These are phyloP conservation scores for Malassezia vespertilionis DNA, from an alignment of 1,284 basidiomycete genomes.

Conservation along the genomic window DNA sequence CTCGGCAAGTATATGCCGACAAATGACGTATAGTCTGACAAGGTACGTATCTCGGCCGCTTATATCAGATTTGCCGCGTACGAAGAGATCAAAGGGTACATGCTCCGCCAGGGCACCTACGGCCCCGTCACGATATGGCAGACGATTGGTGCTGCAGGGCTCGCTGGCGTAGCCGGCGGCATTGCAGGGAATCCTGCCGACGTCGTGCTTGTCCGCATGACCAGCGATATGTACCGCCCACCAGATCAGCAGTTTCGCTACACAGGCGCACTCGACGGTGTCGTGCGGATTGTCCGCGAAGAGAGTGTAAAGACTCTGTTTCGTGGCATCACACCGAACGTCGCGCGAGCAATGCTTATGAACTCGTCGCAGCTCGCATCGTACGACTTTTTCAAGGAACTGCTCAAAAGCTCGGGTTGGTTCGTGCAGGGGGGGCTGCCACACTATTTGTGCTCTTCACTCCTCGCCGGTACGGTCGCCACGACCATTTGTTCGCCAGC, in stretches of 20 bases:
- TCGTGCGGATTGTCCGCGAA: conserved; percentile 50
- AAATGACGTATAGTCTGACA: conserved; percentile 45
- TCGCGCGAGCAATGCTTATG: conserved; percentile 52
- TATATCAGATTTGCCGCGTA: conserved; percentile 34
- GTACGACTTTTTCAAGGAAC: conserved; percentile 54
- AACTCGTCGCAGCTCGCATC: conserved; percentile 48
- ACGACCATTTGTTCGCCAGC: conserved; percentile 48
- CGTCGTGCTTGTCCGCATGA: conserved; percentile 51
- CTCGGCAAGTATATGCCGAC: conserved; percentile 33
- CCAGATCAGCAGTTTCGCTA: conserved; percentile 38
- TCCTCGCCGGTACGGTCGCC: conserved; percentile 52
- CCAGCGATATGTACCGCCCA: conserved; percentile 46
- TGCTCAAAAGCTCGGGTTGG: conserved; percentile 46
- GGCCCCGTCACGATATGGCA: conserved; percentile 21
- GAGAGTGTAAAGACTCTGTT: conserved; percentile 50
- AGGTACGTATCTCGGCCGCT: conserved; percentile 14
- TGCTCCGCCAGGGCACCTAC: conserved; percentile 11
- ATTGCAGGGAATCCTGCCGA: conserved; percentile 50
- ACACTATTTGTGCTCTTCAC: conserved; percentile 50
- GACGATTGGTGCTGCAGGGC: conserved; percentile 30
- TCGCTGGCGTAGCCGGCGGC: conserved; percentile 38
- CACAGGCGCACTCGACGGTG: conserved; percentile 50
- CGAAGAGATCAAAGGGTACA: conserved; percentile 34
- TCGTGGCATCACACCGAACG: conserved; percentile 51
- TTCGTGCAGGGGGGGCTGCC: conserved; percentile 51